Base-by-base conservation (phyloP, 2,329 filamentous ascomycete species). In the Ploettnerulaceae sp. region DNA sequence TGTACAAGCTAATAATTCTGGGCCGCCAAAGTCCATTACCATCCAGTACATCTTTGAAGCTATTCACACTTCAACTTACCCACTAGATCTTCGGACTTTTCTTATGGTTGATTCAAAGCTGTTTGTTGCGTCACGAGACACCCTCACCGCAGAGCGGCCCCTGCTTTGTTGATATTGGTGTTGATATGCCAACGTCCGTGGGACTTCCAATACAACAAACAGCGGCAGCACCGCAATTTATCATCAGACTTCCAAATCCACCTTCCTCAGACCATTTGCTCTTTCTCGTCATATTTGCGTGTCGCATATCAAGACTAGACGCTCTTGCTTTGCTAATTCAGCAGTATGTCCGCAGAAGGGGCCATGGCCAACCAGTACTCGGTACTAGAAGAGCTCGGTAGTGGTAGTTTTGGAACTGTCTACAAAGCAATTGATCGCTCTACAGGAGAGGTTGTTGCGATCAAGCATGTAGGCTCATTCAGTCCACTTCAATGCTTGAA, bases 371-470 rank as follows among this genome's bases (percentile, higher is more conserved):
- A 83, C 63, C 84, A 87, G 65, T 98, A 95, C 69, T 87, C 95
- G 70, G 86, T 97, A 66, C 77, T 97, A 61, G 91, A 97, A 74
- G 93, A 97, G 73, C 34, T 55, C 8, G 50, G 51, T 77, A 97
- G 61, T 36, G 54, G 91, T 49, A 96, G 90, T 67, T 98, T 98
- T 67, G 93, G 93, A 47, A 82, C 91, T 34, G 93, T 98, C 24
- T 98, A 95, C 76, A 96, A 96, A 67, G 93, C 89, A 40, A 90
- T 96, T 62, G 89, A 97, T 61, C 88, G 83, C 64, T 73, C 81
- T 21, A 96, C 91, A 1, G 91, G 91, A 55, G 89, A 96, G 61
- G 85, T 90, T 31, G 93, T 97, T 44, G 93, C 93, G 24, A 93
- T 98, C 68, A 98, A 98, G 70, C 89, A 95, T 74, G 89, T 93